Evolutionary conservation across 2,329 filamentous ascomycete genomes (phyloP), one percentile per base, ranked within the genome.

Genomic region (Colletotrichum paranaense): DNA sequence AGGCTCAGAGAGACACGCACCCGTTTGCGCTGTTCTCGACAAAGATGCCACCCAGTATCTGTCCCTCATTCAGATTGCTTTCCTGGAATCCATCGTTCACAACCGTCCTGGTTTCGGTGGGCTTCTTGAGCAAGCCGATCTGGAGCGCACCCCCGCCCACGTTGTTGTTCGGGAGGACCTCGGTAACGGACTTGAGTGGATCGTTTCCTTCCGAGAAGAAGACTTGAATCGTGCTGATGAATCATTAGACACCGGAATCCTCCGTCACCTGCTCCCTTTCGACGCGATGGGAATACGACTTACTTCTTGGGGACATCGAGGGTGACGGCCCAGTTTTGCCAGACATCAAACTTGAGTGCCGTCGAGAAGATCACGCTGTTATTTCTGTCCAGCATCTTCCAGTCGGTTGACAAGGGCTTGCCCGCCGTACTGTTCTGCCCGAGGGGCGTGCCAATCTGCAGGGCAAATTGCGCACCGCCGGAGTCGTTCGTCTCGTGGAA

Each of bases 251-350:
- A 49, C 26, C 52, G 26, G 8, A 22, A 24, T 60, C 28, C 19
- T 26, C 12, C 30, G 56, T 1, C 9, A 19, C 11, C 26, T 4
- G 5, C 22, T 32, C 19, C 19, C 42, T 49, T n/a, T 1, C 6
- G 42, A n/a, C 6, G 6, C 11, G 4, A 58, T n/a, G 5, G 11
- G 38, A 38, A 35, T 9, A 58, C 28, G 46, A 81, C 86, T 57
- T 80, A 90, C 88, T 89, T 87, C 60, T 86, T 82, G 55, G 82
- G 81, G 78, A 90, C 92, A 78, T 92, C 86, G 19, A 91, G 81
- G n/a, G 85, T 88, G 26, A 91, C 72, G 3, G 86, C 90, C 83
- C 91, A 92, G 82, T 92, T 92, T 78, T 92, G 88, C 85, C 89
- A 91, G 16, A 84, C 81, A 19, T 80, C 83, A 35, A 81, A 79